A percentile compares a stretch with the other conserved stretches of the same genome.
Conservation (phyloP, 305 asterid genomes). For the Solanum hybrid region DNA sequence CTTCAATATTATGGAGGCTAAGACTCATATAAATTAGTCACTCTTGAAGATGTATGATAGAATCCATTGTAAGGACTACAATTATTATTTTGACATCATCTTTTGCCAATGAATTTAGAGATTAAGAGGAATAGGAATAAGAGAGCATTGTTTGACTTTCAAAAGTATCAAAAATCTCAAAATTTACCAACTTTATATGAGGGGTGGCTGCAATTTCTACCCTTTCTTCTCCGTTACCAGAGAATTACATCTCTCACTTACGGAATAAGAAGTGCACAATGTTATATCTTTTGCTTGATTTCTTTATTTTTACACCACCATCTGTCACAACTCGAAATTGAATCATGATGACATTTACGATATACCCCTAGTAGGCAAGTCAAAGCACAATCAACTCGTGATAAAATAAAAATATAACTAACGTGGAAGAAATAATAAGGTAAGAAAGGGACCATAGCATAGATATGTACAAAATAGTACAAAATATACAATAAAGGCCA, state of each 20-base stretch:
- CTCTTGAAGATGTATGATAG: background rate
- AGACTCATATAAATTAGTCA: background rate
- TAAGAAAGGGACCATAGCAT: background rate
- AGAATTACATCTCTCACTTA: background rate
- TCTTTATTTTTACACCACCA: background rate
- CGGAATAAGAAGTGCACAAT: no score
- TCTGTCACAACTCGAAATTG: background rate
- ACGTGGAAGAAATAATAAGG: background rate
- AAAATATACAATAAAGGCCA: background rate
- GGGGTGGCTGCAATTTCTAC: no score
- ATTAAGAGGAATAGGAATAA: no score
- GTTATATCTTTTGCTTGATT: background rate
- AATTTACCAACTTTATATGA: no score
- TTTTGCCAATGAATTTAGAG: background rate
- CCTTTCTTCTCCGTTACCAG: background rate
- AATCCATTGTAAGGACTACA: background rate
- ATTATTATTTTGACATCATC: no score
- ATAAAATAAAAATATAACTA: background rate
- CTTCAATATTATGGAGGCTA: background rate
- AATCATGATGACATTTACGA: background rate
- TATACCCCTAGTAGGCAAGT: background rate
- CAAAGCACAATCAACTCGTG: background rate
- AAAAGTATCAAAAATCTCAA: no score
- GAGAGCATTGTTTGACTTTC: no score
- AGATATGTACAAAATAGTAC: background rate